Evolutionary conservation across 345 rosid genomes (phyloP).

Genomic region (Moricandia moricandioides): DNA sequence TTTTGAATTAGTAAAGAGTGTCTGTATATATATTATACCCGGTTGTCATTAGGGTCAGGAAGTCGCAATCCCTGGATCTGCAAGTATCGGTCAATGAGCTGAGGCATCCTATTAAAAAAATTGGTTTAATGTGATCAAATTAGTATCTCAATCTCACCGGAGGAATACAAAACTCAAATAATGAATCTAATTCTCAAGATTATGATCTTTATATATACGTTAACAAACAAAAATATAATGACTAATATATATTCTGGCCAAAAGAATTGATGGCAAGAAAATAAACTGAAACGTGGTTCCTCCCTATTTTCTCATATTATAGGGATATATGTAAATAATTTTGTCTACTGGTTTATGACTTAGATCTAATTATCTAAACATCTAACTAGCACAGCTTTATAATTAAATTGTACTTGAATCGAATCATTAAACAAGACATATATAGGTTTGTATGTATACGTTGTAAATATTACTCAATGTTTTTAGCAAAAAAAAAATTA

Average conservation of each 20-base stretch:
- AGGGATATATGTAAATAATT: not conserved
- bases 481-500: too few relatives aligned
- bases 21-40: constrained; percentile 31
- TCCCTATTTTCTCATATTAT: not conserved
- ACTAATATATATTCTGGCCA: not conserved
- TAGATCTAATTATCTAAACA: not conserved
- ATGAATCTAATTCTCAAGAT: not conserved
- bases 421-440: not conserved
- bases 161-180: not conserved
- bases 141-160: not conserved
- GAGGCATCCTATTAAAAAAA: constrained; percentile 30
- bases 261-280: not conserved
- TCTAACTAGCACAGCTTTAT: not conserved
- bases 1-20: not conserved
- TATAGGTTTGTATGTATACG: not conserved
- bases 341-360: not conserved
- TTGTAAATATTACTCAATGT: not conserved
- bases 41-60: constrained; percentile 45
- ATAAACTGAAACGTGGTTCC: not conserved
- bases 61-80: constrained; percentile 27
- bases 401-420: not conserved
- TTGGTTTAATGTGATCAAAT: not conserved
- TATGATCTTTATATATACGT: not conserved
- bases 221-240: not conserved
- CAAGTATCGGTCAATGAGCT: constrained; percentile 38